Base-by-base conservation (phyloP, 2,329 filamentous ascomycete genomes). In the Fusarium piperis region DNA sequence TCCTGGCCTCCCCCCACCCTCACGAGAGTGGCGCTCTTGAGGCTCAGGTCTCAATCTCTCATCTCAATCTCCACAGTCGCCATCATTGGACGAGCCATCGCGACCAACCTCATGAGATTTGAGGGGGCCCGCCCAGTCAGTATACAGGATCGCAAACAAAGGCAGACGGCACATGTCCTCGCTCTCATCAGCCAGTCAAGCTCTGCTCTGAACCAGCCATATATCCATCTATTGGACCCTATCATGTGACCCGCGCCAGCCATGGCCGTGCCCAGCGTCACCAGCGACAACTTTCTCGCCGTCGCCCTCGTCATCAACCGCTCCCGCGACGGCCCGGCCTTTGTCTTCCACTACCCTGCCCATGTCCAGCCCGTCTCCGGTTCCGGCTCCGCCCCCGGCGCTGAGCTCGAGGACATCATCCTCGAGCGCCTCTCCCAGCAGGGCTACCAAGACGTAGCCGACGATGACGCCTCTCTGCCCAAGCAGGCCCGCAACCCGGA, bases 291-390 rank as follows among this genome's bases (percentile, higher is more conserved):
- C 77, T 87, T 90, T 71, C 80, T 95, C 58, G 93, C 91, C 44
- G 89, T 95, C 64, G 89, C 93, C 58, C 88, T 95, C 39, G 89
- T 94, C 72, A 90, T 93, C 76, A 90, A 90, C 76, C 89, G 92
- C 72, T 93, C 92, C 35, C 90, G 92, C 72, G 92, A 93, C 74
- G 94, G 94, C 16, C 93, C 94, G 30, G 90, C 91, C 71, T 92
- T 96, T 76, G 92, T 96, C 76, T 97, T 95, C 81, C 93, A 97
- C 81, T 96, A 96, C 77, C 94, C 94, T n/a, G 87, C 91, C n/a
- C 80, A 83, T 52, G 85, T 89, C 46, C 78, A 80, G 67, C 80
- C 77, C 55, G 79, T 70, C 76, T 72, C 80, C 16, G 80, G 81
- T n/a, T 73, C 79, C 6, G 78, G 77, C 16, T 69, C 78, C 80